phyloP scores from a whole-genome alignment of 345 rosid species.

The Syzygium grande region DNA sequence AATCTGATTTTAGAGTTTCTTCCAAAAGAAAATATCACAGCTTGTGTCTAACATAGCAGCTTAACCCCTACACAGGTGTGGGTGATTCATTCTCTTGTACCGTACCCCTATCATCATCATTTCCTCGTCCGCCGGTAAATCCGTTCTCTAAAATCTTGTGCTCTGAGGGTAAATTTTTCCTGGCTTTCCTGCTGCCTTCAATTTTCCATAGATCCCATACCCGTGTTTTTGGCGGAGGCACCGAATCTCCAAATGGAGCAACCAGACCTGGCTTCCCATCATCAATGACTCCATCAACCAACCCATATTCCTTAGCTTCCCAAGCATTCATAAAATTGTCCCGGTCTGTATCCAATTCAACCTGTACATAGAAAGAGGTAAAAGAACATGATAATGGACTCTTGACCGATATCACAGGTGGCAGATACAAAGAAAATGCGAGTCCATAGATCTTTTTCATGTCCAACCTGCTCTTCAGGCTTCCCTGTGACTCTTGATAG shows the following conservation, averaged over 20 bases:
- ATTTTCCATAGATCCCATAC: slow-evolving; percentile 70
- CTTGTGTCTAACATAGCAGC: not conserved
- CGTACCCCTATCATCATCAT: slow-evolving; percentile 14
- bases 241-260: slow-evolving; percentile 59
- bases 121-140: slow-evolving; percentile 13
- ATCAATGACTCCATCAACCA: slow-evolving; percentile 76
- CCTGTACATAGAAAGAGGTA: slow-evolving; percentile 22
- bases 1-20: not conserved
- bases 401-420: not conserved
- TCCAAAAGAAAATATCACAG: not conserved
- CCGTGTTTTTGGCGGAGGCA: slow-evolving; percentile 63
- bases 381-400: not conserved
- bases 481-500: slow-evolving; percentile 73
- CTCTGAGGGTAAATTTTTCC: slow-evolving; percentile 56
- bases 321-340: slow-evolving; percentile 88
- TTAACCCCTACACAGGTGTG: not conserved
- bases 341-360: slow-evolving; percentile 70
- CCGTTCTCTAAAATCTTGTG: slow-evolving; percentile 23
- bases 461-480: slow-evolving; percentile 56
- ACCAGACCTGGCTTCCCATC: slow-evolving; percentile 92
- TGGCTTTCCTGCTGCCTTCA: slow-evolving; percentile 57
- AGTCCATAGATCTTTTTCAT: not conserved
- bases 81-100: slow-evolving; percentile 11
- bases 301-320: slow-evolving; percentile 93
- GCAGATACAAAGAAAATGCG: not conserved